These are phyloP conservation scores for Kewa caespitosa DNA, from an alignment of 179 eudicot genomes.

Conservation along the genomic window DNA sequence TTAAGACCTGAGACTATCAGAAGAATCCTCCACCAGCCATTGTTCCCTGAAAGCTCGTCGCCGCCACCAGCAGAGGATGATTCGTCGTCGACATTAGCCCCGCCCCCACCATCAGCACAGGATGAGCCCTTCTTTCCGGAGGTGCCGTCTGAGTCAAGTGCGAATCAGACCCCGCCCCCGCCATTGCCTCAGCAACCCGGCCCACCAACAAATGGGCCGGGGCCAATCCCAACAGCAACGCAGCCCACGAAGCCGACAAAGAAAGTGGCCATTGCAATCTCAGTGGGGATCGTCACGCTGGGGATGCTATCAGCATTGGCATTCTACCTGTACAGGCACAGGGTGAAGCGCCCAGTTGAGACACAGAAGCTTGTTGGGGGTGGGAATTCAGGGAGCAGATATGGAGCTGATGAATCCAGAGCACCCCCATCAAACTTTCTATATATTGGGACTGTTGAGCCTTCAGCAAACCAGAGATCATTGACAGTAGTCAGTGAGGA, in stretches of 20 bases:
- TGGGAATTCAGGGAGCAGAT: constrained; percentile 35
- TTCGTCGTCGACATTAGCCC: constrained; percentile 27
- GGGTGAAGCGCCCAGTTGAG: constrained; percentile 40
- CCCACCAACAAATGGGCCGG: constrained; percentile 18
- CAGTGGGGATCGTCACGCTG: constrained; percentile 59
- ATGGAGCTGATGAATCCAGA: constrained; percentile 41
- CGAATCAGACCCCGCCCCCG: constrained; percentile 35
- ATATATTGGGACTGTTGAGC: constrained; percentile 71
- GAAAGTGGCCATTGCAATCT: constrained; percentile 60
- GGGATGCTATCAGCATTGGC: constrained; percentile 70
- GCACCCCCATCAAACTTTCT: constrained; percentile 56
- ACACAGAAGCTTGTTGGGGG: constrained; percentile 52
- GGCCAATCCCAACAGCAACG: constrained; percentile 42
- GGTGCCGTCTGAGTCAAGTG: constrained; percentile 40
- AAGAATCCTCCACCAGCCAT: constrained; percentile 71
- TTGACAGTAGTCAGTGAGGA: constrained; percentile 32
- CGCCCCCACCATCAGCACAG: constrained; percentile 46
- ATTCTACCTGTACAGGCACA: constrained; percentile 58
- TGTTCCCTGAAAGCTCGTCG: constrained; percentile 45
- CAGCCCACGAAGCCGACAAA: constrained; percentile 56
- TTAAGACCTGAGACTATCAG: constrained; percentile 30
- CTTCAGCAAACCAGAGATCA: constrained; percentile 48
- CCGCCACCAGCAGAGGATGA: constrained; percentile 33
- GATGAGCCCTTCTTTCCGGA: constrained; percentile 50
- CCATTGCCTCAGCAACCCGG: constrained; percentile 37